A percentile compares a stretch with the other conserved stretches of the same genome.
Evolutionary conservation across 768 basidiomycete genomes (phyloP).

Genomic region (Serendipita vermifera): DNA sequence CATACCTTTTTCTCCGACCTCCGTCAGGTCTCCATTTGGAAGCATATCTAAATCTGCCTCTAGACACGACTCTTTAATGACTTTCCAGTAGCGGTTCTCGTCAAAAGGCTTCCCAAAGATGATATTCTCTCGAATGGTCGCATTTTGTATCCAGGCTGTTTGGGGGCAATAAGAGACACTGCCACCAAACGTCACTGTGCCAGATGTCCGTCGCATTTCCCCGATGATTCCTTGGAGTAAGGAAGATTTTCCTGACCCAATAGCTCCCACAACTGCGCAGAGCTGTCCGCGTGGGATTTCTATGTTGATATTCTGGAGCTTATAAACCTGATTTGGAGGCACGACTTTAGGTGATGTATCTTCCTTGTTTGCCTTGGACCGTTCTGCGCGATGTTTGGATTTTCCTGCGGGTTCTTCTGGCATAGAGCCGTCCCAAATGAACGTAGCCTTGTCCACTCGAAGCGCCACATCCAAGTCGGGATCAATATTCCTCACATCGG

Average conservation of each 20-base stretch:
- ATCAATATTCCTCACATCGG: constrained; percentile 45
- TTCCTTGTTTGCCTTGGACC: constrained; percentile 22
- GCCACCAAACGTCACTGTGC: constrained; percentile 59
- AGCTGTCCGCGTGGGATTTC: constrained; percentile 62
- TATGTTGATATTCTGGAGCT: constrained; percentile 50
- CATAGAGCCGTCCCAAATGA: constrained; percentile 77
- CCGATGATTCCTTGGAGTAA: constrained; percentile 64
- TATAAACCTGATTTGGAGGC: constrained; percentile 35
- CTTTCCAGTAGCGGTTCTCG: constrained; percentile 73
- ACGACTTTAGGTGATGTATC: constrained; percentile 13
- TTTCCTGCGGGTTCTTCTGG: constrained; percentile 29
- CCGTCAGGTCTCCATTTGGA: constrained; percentile 63
- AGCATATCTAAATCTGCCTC: constrained; percentile 71
- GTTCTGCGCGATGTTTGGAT: constrained; percentile 29
- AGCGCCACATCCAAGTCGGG: constrained; percentile 47
- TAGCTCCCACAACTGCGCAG: constrained; percentile 74
- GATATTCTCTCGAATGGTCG: constrained; percentile 80
- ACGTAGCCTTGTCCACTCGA: constrained; percentile 52
- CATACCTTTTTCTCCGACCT: constrained; percentile 55
- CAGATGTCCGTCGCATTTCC: constrained; percentile 65
- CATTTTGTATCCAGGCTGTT: constrained; percentile 80
- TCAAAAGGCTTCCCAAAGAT: constrained; percentile 78
- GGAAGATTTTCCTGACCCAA: constrained; percentile 59
- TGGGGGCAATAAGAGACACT: constrained; percentile 75
- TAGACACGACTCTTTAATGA: constrained; percentile 61